Evolutionary conservation across 1,284 basidiomycete species (phyloP).

Genomic region (Apiotrichum brassicae): DNA sequence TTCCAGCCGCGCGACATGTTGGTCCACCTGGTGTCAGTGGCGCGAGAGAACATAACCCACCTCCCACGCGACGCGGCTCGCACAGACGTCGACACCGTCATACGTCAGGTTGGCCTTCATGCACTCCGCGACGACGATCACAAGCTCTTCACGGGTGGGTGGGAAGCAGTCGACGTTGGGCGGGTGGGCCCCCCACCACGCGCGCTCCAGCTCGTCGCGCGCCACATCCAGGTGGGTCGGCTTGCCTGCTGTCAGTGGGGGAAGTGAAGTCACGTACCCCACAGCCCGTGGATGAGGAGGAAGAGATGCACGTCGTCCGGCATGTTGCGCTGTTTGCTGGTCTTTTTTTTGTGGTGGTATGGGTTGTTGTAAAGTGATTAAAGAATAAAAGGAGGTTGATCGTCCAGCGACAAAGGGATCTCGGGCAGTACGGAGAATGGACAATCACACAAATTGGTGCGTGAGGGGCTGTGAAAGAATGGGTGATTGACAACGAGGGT

Average conservation of each 20-base stretch:
- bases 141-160: slow-evolving; percentile 20
- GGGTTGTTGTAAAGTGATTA: too few species aligned
- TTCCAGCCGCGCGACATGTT: slow-evolving; percentile 31
- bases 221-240: slow-evolving; percentile 37
- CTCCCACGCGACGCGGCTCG: slow-evolving; percentile 41
- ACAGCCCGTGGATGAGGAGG: slow-evolving; percentile 45
- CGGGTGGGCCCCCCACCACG: too few species aligned
- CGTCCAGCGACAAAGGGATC: too few species aligned
- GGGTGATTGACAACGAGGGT: background rate
- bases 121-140: slow-evolving; percentile 40
- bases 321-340: background rate
- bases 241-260: slow-evolving; percentile 22
- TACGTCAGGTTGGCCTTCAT: slow-evolving; percentile 41
- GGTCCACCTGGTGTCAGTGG: slow-evolving; percentile 29
- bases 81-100: slow-evolving; percentile 45
- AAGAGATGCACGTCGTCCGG: slow-evolving; percentile 39
- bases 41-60: slow-evolving; percentile 19
- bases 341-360: too few species aligned
- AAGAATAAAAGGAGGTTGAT: too few species aligned
- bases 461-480: background rate
- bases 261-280: slow-evolving; percentile 28
- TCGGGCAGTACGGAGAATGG: too few species aligned
- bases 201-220: slow-evolving; percentile 29
- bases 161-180: slow-evolving; percentile 1
- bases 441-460: too few species aligned